A percentile compares a stretch with the other conserved stretches of the same genome.
These are phyloP conservation scores for Phytophthora lateralis DNA, from an alignment of 352 stramenopile genomes.

Conservation along the genomic window DNA sequence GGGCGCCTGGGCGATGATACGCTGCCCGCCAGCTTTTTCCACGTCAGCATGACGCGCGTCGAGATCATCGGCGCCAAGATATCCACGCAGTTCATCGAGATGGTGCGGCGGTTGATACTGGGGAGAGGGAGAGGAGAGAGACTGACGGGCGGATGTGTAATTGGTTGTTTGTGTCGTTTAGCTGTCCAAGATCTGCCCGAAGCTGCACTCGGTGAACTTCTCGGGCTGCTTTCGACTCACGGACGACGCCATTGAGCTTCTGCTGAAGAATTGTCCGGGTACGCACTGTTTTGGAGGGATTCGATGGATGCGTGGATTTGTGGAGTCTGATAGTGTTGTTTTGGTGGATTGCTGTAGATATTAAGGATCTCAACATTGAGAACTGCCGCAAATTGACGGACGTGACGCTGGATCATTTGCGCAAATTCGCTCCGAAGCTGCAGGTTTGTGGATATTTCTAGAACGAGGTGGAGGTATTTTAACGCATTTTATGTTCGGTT, in stretches of 20 bases:
- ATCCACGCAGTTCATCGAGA: slow-evolving; percentile 72
- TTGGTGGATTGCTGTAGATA: slow-evolving; percentile 43
- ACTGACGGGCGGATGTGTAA: slow-evolving; percentile 1
- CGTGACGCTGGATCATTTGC: slow-evolving; percentile 72
- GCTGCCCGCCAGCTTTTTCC: slow-evolving; percentile 84
- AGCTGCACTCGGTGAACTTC: slow-evolving; percentile 88
- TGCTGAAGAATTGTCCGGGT: slow-evolving; percentile 86
- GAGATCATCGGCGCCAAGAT: slow-evolving; percentile 90
- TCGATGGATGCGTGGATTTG: neutral
- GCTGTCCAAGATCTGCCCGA: slow-evolving; percentile 78
- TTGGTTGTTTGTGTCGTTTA: slow-evolving; percentile 23
- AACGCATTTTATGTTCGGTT: neutral
- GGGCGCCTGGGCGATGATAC: slow-evolving; percentile 84
- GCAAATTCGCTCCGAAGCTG: slow-evolving; percentile 80
- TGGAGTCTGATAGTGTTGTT: neutral
- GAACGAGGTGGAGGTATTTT: neutral
- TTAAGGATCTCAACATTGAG: slow-evolving; percentile 89
- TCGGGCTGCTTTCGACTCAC: slow-evolving; percentile 89
- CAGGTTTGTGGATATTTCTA: slow-evolving; percentile 46
- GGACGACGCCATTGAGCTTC: slow-evolving; percentile 80
- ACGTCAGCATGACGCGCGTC: slow-evolving; percentile 83
- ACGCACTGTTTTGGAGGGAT: slow-evolving; percentile 1
- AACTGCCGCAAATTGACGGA: slow-evolving; percentile 92
- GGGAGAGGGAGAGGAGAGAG: neutral
- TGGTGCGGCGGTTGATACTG: slow-evolving; percentile 35